Conservation (phyloP, 73 alveolate genomes). For the Effrenium voratum region DNA sequence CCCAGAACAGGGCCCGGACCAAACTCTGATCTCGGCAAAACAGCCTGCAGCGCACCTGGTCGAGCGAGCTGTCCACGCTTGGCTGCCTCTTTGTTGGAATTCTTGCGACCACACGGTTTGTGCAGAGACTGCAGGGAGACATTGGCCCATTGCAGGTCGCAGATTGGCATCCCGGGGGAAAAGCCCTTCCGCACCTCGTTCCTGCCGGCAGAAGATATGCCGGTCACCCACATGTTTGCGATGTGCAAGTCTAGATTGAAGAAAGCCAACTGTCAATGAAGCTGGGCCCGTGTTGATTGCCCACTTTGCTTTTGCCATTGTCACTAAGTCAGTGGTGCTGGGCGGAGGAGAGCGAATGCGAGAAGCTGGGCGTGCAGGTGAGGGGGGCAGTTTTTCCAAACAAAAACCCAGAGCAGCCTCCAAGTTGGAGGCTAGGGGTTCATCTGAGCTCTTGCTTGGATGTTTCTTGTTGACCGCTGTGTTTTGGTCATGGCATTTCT, state of each 20-base stretch:
- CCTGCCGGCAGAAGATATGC: conserved; percentile 69
- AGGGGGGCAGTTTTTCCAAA: too few species aligned
- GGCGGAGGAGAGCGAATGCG: conserved; percentile 81
- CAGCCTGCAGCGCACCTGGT: not conserved
- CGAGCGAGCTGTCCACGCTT: not conserved
- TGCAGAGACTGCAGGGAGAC: not conserved
- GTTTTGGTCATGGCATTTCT: too few species aligned
- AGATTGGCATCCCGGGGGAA: conserved; percentile 65
- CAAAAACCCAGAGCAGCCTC: too few species aligned
- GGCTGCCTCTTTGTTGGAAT: not conserved
- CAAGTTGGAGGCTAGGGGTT: too few species aligned
- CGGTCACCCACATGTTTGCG: not conserved
- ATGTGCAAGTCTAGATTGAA: not conserved
- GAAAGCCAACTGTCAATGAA: not conserved
- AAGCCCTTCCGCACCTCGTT: conserved; percentile 40
- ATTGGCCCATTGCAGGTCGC: conserved; percentile 1
- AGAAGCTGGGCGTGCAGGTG: conserved; percentile 58
- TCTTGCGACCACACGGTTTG: not conserved
- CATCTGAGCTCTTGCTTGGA: too few species aligned
- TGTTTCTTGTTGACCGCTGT: too few species aligned
- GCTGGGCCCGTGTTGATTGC: not conserved
- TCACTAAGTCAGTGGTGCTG: conserved; percentile 54
- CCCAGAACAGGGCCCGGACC: too few species aligned
- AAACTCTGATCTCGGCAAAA: too few species aligned
- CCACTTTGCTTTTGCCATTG: not conserved